Percentiles rank a stretch among this genome's conserved stretches.
Conservation (phyloP, 73 alveolate species). For the Paramecium biaurelia region DNA sequence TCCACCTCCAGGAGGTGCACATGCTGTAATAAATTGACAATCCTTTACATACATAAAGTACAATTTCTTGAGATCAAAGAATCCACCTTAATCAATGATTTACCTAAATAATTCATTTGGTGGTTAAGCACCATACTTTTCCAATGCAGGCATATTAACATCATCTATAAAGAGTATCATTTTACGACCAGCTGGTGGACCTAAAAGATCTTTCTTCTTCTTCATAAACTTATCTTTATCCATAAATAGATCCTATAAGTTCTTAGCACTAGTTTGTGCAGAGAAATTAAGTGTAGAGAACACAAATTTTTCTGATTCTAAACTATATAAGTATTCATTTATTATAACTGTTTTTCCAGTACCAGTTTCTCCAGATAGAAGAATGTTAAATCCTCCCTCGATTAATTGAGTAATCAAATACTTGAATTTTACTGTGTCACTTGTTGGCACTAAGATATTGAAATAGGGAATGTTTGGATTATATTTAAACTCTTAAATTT, state of each 20-base stretch:
- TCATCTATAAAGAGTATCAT: constrained; percentile 99
- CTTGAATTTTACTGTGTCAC: constrained; percentile 97
- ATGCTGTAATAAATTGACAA: constrained; percentile 97
- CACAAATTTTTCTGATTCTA: constrained; percentile 77
- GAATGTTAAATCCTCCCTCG: constrained; percentile 87
- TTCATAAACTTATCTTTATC: constrained; percentile 95
- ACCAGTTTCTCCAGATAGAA: constrained; percentile 99
- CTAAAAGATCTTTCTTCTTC: constrained; percentile 96
- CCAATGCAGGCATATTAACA: constrained; percentile 99
- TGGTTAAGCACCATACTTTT: constrained; percentile 98
- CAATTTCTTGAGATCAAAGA: constrained; percentile 97
- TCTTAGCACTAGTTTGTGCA: constrained; percentile 97
- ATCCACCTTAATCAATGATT: constrained; percentile 98
- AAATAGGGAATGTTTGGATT: constrained; percentile 95
- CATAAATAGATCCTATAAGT: constrained; percentile 92
- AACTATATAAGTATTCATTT: constrained; percentile 76
- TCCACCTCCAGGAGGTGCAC: constrained; percentile 99
- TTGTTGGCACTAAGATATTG: constrained; percentile 97
- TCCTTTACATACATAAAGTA: constrained; percentile 96
- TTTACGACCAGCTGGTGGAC: constrained; percentile 99
- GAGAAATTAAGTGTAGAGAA: constrained; percentile 97
- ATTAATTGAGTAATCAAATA: constrained; percentile 90
- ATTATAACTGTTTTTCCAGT: constrained; percentile 99
- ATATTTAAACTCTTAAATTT: constrained; percentile 82
- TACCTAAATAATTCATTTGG: constrained; percentile 99